Base-by-base conservation (phyloP, 1,284 basidiomycete genomes). In the Bjerkandera adusta region DNA sequence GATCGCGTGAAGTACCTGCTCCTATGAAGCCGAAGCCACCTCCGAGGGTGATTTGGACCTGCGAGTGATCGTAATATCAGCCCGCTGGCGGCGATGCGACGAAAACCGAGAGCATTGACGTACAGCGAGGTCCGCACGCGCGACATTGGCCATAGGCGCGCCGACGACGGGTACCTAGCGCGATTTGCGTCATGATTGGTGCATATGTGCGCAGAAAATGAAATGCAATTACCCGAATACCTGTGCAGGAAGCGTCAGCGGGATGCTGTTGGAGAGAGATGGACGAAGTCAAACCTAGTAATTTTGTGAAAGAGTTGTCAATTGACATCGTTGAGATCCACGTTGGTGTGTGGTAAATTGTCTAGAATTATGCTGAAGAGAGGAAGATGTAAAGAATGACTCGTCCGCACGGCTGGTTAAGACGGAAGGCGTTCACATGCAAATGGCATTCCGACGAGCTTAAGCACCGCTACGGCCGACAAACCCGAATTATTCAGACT, bases 1-100 rank as follows among this genome's bases (percentile, higher is more conserved):
- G 16, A 12, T 7, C 13, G n/a, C n/a, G n/a, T n/a, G n/a, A 39
- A 61, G 32, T 56, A 79, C 83, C 81, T 65, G 76, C 73, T 36
- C 73, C 69, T 2, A 87, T 55, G 59, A 89, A 88, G 5, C 85
- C 88, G 52, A 89, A 83, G 16, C 82, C 87, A 25, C 86, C 88
- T 15, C 67, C 83, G 1, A 73, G 68, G 26, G 77, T 73, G 32
- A 83, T 81, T 48, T 77, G 68, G 13, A 79, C 52, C 61, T 63
- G 22, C 15, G 11, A 30, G n/a, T 22, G n/a, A n/a, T n/a, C n/a
- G n/a, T n/a, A n/a, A n/a, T n/a, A n/a, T n/a, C n/a, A n/a, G n/a
- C n/a, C n/a, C n/a, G n/a, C n/a, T n/a, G n/a, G n/a, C n/a, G 35
- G n/a, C 22, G 35, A 24, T 18, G 33, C 27, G 39, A 36, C 33